Conservation (phyloP, 495 filamentous ascomycete species). For the Xylaria cubensis region DNA sequence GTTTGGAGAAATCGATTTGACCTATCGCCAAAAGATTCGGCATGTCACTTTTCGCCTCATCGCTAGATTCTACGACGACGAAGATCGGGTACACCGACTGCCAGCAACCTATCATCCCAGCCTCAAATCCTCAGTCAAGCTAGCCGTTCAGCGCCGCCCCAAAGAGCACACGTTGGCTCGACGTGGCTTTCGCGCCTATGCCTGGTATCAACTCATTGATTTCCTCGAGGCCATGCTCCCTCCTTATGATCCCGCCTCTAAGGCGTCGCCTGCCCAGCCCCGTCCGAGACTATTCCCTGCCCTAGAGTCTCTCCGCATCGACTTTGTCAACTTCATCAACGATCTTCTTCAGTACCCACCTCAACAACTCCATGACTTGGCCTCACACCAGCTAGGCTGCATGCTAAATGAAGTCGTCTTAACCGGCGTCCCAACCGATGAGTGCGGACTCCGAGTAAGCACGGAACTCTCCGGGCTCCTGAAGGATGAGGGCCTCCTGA, state of each 20-base stretch:
- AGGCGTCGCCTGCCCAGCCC: constrained; percentile 10
- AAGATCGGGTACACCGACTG: constrained; percentile 40
- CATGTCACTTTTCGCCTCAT: constrained; percentile 53
- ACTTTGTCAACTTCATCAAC: constrained; percentile 54
- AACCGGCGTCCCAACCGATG: constrained; percentile 50
- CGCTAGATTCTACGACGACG: constrained; percentile 56
- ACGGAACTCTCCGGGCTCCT: constrained; percentile 47
- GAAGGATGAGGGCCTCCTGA: constrained; percentile 52
- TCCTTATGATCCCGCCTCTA: constrained; percentile 40
- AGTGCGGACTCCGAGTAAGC: constrained; percentile 41
- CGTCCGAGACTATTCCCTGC: constrained; percentile 49
- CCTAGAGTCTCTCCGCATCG: constrained; percentile 50
- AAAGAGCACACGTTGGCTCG: constrained; percentile 45
- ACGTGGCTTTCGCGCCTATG: constrained; percentile 53
- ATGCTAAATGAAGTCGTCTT: constrained; percentile 52
- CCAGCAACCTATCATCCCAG: constrained; percentile 38
- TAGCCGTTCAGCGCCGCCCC: constrained; percentile 42
- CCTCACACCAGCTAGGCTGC: constrained; percentile 51
- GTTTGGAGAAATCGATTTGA: constrained; percentile 43
- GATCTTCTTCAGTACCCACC: constrained; percentile 43
- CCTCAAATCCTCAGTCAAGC: constrained; percentile 38
- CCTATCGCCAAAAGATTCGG: constrained; percentile 45
- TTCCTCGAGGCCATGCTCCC: constrained; percentile 51
- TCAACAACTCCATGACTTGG: constrained; percentile 42
- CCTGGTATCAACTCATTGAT: constrained; percentile 55